Evolutionary conservation across 176 grass and related monocot species (phyloP).

Genomic region (Cymbopogon citratus): DNA sequence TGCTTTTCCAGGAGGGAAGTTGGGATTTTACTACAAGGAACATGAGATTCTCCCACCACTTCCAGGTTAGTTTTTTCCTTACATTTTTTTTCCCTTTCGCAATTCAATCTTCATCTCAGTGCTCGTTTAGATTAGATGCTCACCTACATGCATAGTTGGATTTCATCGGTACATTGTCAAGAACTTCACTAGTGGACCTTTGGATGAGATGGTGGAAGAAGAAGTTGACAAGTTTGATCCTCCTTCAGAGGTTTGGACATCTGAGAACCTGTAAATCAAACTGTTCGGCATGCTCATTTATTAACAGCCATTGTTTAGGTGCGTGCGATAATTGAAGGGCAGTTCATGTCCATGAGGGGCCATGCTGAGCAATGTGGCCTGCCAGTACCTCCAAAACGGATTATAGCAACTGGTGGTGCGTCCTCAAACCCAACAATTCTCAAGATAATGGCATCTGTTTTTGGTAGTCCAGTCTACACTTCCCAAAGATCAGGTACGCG

Average conservation of each 20-base stretch:
- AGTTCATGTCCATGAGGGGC: slow-evolving; percentile 76
- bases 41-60: slow-evolving; percentile 88
- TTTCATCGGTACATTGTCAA: slow-evolving; percentile 52
- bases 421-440: slow-evolving; percentile 70
- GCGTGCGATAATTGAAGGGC: slow-evolving; percentile 66
- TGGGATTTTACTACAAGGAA: slow-evolving; percentile 90
- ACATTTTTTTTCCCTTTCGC: neutral
- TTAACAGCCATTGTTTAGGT: slow-evolving; percentile 20
- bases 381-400: slow-evolving; percentile 71
- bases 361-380: slow-evolving; percentile 81
- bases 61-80: slow-evolving; percentile 44
- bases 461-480: slow-evolving; percentile 70
- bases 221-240: slow-evolving; percentile 60
- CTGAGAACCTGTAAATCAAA: neutral
- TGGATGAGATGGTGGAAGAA: slow-evolving; percentile 20
- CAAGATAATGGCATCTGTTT: slow-evolving; percentile 64
- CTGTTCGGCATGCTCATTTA: neutral
- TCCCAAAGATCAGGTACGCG: slow-evolving; percentile 63
- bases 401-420: slow-evolving; percentile 75
- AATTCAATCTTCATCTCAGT: neutral
- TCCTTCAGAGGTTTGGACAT: slow-evolving; percentile 48
- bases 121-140: slow-evolving; percentile 2
- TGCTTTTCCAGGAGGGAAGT: slow-evolving; percentile 45
- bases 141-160: slow-evolving; percentile 36
- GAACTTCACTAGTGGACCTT: slow-evolving; percentile 17